Evolutionary conservation across 768 basidiomycete genomes (phyloP), one percentile per base, ranked within the genome.

Genomic region (Suillus bovinus): DNA sequence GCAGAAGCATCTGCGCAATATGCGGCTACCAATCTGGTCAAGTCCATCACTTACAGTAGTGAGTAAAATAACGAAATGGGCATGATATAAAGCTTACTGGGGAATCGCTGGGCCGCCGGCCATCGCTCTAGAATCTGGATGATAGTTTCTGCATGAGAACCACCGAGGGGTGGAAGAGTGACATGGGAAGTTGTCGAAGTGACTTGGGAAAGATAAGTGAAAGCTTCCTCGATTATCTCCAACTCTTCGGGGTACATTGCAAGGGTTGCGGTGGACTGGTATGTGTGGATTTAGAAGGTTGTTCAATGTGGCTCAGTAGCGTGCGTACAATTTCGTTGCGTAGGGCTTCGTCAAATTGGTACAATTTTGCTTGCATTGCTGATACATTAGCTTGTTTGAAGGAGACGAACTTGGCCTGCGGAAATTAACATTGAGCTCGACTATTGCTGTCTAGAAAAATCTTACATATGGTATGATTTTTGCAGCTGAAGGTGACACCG

Each of bases 331-430:
- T 88, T 71, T 91, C 89, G 63, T 84, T 77, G 60, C 80, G 82
- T 41, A 94, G 76, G 22, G 75, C 82, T 49, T 89, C 85, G 66
- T 93, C 83, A 56, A 94, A 87, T 71, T 94, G 88, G 64, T 82
- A 81, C 22, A 94, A 69, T 74, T 96, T 96, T 24, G 81, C 80
- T 69, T 86, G 87, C 86, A 96, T 92, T 20, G 91, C 91, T 24
- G 80, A 69, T 31, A 96, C 82, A 72, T 86, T 87, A 3, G 87
- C 92, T 79, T 94, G 91, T 66, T 91, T 93, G 80, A 98, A 96
- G n/a, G 82, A 79, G 22, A 93, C 82, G 47, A 82, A 79, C 42
- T 82, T 85, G 47, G 81, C 78, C 91, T 93, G 67, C 22, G 60
- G 42, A 36, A 38, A 36, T 27, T 14, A 4, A 10, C 6, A 24